Base-by-base conservation (phyloP, 2,329 filamentous ascomycete genomes). In the Neonectria ditissima region DNA sequence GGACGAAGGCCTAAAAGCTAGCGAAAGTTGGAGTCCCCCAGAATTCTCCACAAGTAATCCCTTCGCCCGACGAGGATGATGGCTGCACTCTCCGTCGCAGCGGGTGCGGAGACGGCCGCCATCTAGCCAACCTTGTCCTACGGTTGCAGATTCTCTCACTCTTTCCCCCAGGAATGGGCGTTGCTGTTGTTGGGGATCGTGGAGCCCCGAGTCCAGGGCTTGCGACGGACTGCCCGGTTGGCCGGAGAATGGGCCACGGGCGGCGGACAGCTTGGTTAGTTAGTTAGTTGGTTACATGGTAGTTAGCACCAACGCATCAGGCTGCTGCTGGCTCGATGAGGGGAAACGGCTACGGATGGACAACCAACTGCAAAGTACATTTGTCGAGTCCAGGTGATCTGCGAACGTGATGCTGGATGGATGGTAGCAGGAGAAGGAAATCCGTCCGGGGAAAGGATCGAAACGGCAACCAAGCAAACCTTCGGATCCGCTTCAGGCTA, bases 1-100 rank as follows among this genome's bases (percentile, higher is more conserved):
- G 67, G 66, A 69, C 59, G 61, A 62, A 66, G 58, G 65, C 58
- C n/a, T 63, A 59, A 63, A 67, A 62, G 57, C 61, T 55, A 62
- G 28, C 43, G 43, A 63, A 62, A 67, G 69, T 71, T 71, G 64
- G 66, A 67, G 67, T 70, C 69, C 63, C 47, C 64, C 67, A 63
- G 63, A 60, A 72, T 72, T 37, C 70, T 63, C 70, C 70, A 72
- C 70, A 73, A 62, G 51, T n/a, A n/a, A 66, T 70, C 70, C 71
- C 56, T 73, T 73, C 69, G 68, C 62, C 71, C 70, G 71, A 61
- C 63, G 59, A 60, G 45, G 51, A 55, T 37, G 20, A 44, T 56
- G 48, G 24, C 4, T 26, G 24, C 4, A 26, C 62, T 68, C 65
- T 63, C 69, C 66, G 70, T 69, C 53, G 28, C 39, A 60, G 30